Percentiles rank a stretch among this genome's conserved stretches.
Conservation (phyloP, 2,329 filamentous ascomycete species). For the Microsporum canis region DNA sequence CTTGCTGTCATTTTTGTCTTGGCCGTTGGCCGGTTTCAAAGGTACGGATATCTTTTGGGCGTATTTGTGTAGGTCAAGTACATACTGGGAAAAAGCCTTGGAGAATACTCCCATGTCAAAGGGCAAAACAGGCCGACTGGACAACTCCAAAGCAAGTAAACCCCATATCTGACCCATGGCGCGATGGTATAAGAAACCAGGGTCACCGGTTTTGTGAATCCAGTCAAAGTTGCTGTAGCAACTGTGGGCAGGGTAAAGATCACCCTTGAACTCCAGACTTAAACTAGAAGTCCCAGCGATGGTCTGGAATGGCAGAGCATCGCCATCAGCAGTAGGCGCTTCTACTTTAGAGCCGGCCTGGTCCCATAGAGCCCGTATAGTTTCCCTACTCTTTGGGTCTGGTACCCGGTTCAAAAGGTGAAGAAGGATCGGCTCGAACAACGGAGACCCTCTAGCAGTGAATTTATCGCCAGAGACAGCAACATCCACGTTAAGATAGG, state of each 20-base stretch:
- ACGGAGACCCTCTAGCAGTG: slow-evolving; percentile 65
- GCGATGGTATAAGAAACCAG: slow-evolving; percentile 68
- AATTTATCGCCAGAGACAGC: slow-evolving; percentile 68
- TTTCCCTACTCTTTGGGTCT: slow-evolving; percentile 61
- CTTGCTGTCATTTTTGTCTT: slow-evolving; percentile 5
- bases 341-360: slow-evolving; percentile 47
- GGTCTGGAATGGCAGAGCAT: slow-evolving; percentile 83
- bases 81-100: slow-evolving; percentile 50
- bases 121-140: slow-evolving; percentile 69
- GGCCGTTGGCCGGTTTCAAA: slow-evolving; percentile 17
- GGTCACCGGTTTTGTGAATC: slow-evolving; percentile 71
- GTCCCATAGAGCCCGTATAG: slow-evolving; percentile 69
- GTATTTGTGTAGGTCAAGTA: slow-evolving; percentile 56
- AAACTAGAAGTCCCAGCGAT: slow-evolving; percentile 81
- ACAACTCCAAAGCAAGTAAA: slow-evolving; percentile 72
- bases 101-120: slow-evolving; percentile 71
- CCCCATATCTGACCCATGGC: slow-evolving; percentile 68
- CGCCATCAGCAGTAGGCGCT: slow-evolving; percentile 61
- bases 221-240: slow-evolving; percentile 86
- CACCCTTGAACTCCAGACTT: slow-evolving; percentile 66
- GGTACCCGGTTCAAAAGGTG: slow-evolving; percentile 62
- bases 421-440: slow-evolving; percentile 61
- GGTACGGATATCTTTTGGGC: slow-evolving; percentile 42
- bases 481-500: slow-evolving; percentile 83
- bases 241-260: slow-evolving; percentile 60